Percentiles rank a stretch among this genome's conserved stretches.
These are phyloP conservation scores for Mycotypha africana DNA, from an alignment of 371 early-diverging fungal genomes.

Conservation along the genomic window DNA sequence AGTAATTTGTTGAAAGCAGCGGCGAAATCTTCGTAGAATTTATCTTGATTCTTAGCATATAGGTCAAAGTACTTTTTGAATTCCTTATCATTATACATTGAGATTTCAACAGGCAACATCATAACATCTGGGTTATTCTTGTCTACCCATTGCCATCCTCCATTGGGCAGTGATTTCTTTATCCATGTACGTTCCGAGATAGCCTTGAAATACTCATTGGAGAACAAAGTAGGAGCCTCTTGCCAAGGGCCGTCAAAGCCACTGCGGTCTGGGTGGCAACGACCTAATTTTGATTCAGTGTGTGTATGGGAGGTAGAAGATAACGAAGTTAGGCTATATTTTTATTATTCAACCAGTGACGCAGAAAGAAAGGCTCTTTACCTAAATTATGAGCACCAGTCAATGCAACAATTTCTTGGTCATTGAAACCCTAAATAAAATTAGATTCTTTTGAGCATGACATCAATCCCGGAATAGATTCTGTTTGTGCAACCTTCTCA, in stretches of 20 bases:
- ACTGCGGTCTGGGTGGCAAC: conserved; percentile 86
- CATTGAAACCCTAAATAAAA: conserved; percentile 71
- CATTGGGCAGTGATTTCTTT: conserved; percentile 67
- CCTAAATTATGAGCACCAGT: conserved; percentile 93
- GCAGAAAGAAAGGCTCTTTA: no score
- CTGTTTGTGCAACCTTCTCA: no score
- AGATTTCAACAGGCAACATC: conserved; percentile 45
- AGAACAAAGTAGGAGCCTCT: conserved; percentile 80
- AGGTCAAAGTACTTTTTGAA: conserved; percentile 76
- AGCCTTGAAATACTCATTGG: conserved; percentile 82
- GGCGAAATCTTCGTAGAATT: conserved; percentile 84
- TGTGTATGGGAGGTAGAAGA: no score
- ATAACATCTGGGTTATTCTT: conserved; percentile 55
- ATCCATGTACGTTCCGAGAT: conserved; percentile 80
- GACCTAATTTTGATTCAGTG: no score
- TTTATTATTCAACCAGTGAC: no score
- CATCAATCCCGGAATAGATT: neutral
- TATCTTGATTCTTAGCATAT: conserved; percentile 78
- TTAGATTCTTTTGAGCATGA: neutral
- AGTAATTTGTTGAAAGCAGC: conserved; percentile 78
- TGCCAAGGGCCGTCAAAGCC: conserved; percentile 93
- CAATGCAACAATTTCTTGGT: conserved; percentile 93
- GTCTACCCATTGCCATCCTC: conserved; percentile 85
- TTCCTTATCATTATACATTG: conserved; percentile 51
- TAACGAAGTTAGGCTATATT: no score